Conservation (phyloP, 2,329 filamentous ascomycete genomes). For the Colletotrichum spaethianum region DNA sequence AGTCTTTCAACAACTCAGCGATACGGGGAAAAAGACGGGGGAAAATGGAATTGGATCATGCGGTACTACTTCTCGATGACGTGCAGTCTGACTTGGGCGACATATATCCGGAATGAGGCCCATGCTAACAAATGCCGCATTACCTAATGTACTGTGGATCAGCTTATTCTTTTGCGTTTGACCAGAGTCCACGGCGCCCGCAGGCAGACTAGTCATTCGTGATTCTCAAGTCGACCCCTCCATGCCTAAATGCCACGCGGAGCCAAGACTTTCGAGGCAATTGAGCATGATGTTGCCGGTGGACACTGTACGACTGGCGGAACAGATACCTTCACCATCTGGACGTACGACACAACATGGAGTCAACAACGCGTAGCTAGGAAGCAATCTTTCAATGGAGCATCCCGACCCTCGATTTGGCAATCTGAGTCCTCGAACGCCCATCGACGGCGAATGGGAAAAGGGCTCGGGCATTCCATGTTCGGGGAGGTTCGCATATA, state of each 20-base stretch:
- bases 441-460: background rate
- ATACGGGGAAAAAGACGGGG: slow-evolving; percentile 27
- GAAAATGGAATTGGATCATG: background rate
- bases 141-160: background rate
- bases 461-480: too few relatives aligned
- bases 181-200: background rate
- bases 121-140: slow-evolving; percentile 2
- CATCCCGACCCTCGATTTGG: background rate
- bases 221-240: background rate
- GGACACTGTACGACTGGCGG: background rate
- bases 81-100: background rate
- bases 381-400: background rate
- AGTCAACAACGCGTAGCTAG: background rate
- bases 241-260: background rate
- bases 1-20: slow-evolving; percentile 40
- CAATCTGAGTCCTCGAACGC: background rate
- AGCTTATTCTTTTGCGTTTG: background rate
- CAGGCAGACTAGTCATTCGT: background rate
- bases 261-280: background rate
- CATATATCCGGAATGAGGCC: background rate
- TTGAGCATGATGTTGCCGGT: background rate
- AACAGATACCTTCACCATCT: background rate
- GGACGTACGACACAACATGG: background rate
- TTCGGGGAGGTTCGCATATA: background rate
- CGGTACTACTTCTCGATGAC: background rate